Evolutionary conservation across 2,329 filamentous ascomycete species (phyloP), one percentile per base, ranked within the genome.

Genomic region (Cordyceps militaris): DNA sequence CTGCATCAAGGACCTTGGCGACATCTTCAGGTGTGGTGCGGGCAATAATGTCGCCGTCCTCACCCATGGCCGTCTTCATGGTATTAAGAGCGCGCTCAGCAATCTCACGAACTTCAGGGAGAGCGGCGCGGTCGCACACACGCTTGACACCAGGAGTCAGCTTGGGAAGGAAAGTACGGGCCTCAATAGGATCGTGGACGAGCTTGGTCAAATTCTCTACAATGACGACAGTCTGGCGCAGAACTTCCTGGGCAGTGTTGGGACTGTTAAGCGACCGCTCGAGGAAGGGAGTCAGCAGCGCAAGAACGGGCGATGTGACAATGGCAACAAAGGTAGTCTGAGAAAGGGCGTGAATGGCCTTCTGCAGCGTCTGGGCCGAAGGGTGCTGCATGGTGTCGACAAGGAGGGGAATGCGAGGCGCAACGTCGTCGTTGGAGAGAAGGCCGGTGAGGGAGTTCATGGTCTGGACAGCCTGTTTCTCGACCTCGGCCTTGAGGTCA

Each of bases 271-370:
- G 82, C 19, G 92, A 91, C 65, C 94, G 88, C 76, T 97, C 94
- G 28, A 99, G 84, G 64, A 97, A 87, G 47, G 94, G 94, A 1
- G 94, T 99, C 57, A 99, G 82, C 57, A 99, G 85, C 19, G 94
- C 94, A 59, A 99, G 84, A 5, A 97, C 93, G 10, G 94, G 94
- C 9, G 93, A 97, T 13, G 91, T 97, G 65, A 99, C 94, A 63
- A 96, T 82, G 57, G 94, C 92, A 55, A 99, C 94, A 65, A 99
- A 99, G n/a, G 94, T 99, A 11, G 94, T 99, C 76, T 96, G 91
- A 4, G 92, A 97, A 47, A 99, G 80, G 47, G 92, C 94, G 69
- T 97, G 94, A 63, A 99, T 97, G 32, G 94, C 92, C 78, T 97
- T 97, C 71, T 96, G 90, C 57, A 95, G 81, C 28, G 88, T 91